Base-by-base conservation (phyloP, 352 stramenopile genomes). In the Phytophthora capsici region DNA sequence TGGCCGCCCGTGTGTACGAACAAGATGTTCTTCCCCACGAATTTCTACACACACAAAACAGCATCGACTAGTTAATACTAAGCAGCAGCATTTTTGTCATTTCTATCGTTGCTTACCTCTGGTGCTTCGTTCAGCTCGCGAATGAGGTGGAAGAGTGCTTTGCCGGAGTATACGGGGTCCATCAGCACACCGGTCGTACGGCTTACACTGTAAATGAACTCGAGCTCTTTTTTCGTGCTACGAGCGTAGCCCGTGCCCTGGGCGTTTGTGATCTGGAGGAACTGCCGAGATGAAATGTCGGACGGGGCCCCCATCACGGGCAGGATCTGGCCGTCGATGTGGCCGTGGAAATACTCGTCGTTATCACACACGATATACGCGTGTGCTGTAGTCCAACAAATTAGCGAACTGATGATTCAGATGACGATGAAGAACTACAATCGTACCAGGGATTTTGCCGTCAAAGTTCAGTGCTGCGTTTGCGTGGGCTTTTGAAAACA, bases 1-100 rank as follows among this genome's bases (percentile, higher is more conserved):
- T 93, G 85, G 6, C 93, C 91, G 23, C 93, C 93, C 0, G 93
- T 98, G 73, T 98, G 93, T 52, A 96, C 84, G 64, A 98, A 98
- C 7, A 98, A 57, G 56, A 97, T 93, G 23, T 66, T 86, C 45
- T 89, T 91, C 17, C 88, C 88, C 30, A 71, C 73, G 41, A 95
- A 95, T 82, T 91, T 95, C 77, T 92, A 50, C 28, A 62, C 20
- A 25, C 13, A 61, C n/a, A 63, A 10, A 40, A 49, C 30, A 17
- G 8, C 5, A 59, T 40, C 3, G 40, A 49, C 12, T 23, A 30
- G 16, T 58, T 50, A 65, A 38, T 41, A 59, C 23, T 4, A 43
- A 47, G 5, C 10, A 14, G 43, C 13, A 37, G 23, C 2, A 45
- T 14, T 47, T 40, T 47, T 19, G 14, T 5, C 46, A n/a, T 52